Evolutionary conservation across 805 yeast genomes (phyloP), one percentile per base, ranked within the genome.

Genomic region (Geotrichum ghanense): DNA sequence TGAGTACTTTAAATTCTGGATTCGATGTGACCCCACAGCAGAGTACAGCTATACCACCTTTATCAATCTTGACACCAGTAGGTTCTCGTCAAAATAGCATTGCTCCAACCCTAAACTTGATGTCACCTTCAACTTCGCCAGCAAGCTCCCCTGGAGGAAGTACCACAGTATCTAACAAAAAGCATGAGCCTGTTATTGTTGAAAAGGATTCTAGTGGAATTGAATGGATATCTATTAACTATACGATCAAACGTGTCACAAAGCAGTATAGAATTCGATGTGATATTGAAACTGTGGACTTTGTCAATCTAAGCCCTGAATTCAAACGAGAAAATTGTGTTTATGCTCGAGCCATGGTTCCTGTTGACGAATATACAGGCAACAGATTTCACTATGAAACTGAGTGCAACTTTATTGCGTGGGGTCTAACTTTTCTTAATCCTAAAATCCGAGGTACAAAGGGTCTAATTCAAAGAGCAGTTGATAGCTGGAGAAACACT

Each of bases 391-490:
- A 58, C 35, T 73, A 73, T 53, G 78, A 73, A 51, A 64, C 65
- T 31, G 68, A 65, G 41, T 74, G 78, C 58, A 73, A 73, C 51
- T 59, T 61, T 22, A 64, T 73, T 39, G 78, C 76, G 3, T 72
- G 77, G 76, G 62, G 64, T n/a, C 55, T 73, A 24, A 65, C 71
- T 3, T 63, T 58, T 55, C 56, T 63, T 31, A 73, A 73, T 50
- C 70, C 74, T 0, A 62, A 62, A 20, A 58, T 74, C n/a, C 63
- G 69, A 22, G 58, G 58, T 42, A 68, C 69, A 24, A 61, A 75
- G 22, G 78, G 78, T 1, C 56, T 74, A 14, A 65, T 72, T 14
- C 78, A 73, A 52, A 61, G 77, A 24, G 77, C 78, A 1, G 78
- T 73, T 14, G 78, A 73, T 49, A 61, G 70, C 4, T 74, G 75